Evolutionary conservation across 495 filamentous ascomycete species (phyloP), one percentile per base, ranked within the genome.

Genomic region (Massariosphaeria phaeospora): DNA sequence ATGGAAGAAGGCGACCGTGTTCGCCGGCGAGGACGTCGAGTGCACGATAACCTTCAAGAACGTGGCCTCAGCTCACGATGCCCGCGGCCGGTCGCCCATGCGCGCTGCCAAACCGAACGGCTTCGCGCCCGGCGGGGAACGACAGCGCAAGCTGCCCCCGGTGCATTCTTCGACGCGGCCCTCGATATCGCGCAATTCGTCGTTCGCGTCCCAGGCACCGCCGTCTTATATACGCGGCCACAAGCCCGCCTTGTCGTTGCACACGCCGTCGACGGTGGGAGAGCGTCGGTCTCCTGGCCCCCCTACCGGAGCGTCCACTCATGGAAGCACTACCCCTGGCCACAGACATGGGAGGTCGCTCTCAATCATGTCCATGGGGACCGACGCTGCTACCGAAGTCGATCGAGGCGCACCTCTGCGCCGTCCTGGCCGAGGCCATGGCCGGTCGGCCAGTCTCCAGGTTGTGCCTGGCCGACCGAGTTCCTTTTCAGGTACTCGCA

Each of bases 21-120:
- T 96, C 70, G 88, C 94, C 26, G 94, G 94, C 57, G 93, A 97
- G 73, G 83, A 90, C 62, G 77, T 97, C 63, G 85, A 91, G 72
- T 96, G 93, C 71, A 89, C 81, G 45, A 96, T 98, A 63, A 96
- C 88, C 35, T 97, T 97, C 73, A 91, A 86, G 72, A 98, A 98
- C 66, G 79, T 90, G 54, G 80, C 86, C 20, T n/a, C n/a, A n/a
- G 67, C 73, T 63, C 62, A 67, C 17, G 57, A 64, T 29, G 65
- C 70, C 63, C 46, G 61, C 56, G 55, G 72, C 66, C 38, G 72
- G 68, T 64, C 77, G 72, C 61, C 68, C 33, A 24, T 55, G 10
- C 49, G 55, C 38, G 18, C 50, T 38, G 35, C 61, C 25, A 62
- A 61, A 15, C 49, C 44, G 72, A 67, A 79, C 73, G 69, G 66